Evolutionary conservation across 2,329 filamentous ascomycete genomes (phyloP).

Genomic region (Pseudogymnoascus sp.): DNA sequence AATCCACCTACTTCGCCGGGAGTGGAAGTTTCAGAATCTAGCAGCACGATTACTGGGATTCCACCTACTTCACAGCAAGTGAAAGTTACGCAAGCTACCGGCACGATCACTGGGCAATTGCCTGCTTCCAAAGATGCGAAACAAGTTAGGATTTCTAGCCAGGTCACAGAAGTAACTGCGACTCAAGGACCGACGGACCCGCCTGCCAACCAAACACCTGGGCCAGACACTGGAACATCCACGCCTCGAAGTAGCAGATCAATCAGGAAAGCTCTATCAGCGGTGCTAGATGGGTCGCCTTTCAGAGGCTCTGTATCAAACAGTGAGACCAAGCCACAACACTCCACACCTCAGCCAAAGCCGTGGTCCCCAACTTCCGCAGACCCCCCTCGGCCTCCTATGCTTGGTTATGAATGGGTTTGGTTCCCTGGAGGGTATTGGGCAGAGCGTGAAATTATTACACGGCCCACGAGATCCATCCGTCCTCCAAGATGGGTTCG

Average conservation of each 20-base stretch:
- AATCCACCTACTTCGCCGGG: not conserved
- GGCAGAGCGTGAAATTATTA: constrained; percentile 44
- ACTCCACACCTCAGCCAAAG: not conserved
- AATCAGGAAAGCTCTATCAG: not conserved
- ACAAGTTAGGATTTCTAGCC: not conserved
- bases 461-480: not conserved
- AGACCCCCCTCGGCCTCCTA: constrained; percentile 48
- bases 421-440: constrained; percentile 56
- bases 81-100: too few relatives aligned
- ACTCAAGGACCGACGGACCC: not conserved
- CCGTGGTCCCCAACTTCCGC: not conserved
- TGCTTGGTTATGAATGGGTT: constrained; percentile 50
- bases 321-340: not conserved
- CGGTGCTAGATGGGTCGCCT: not conserved
- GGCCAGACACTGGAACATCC: not conserved
- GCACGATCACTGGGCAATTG: too few relatives aligned
- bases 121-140: not conserved
- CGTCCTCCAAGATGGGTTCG: not conserved
- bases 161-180: not conserved
- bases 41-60: not conserved
- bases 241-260: not conserved
- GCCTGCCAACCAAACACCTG: not conserved
- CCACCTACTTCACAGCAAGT: not conserved
- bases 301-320: not conserved
- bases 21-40: not conserved